Evolutionary conservation across 192 early-diverging fungal genomes (phyloP), one percentile per base, ranked within the genome.

Genomic region (Coemansia sp.): DNA sequence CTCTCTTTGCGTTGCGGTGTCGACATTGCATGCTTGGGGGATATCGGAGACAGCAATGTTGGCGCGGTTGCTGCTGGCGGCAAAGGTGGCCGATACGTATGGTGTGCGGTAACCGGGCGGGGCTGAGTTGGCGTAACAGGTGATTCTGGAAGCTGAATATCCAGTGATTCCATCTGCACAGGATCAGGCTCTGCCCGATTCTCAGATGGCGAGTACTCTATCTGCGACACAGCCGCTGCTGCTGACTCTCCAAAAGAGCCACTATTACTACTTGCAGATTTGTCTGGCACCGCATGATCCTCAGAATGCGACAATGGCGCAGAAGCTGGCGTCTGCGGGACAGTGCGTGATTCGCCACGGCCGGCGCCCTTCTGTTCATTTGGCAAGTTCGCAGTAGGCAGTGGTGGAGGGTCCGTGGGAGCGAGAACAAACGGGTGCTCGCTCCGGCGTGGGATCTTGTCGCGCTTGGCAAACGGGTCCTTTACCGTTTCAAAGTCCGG

Each of bases 401-500:
- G 9, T 3, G 46, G 46, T 1, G 46, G 46, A 15, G 23, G 13
- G 14, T 48, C n/a, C 11, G 23, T 49, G 26, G 48, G 30, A 20
- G 26, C 47, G 12, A 56, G 39, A 36, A 42, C 23, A 56, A 63
- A 55, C 19, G 44, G 71, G 14, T 50, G 46, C 53, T 61, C 50
- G 55, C 66, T 68, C 50, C 59, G 60, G 51, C 44, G 56, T 37
- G 73, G 78, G 31, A 80, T 80, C 61, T 74, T 74, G 57, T 80
- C 78, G 52, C 72, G 62, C 61, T 80, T 80, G 11, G 66, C 68
- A 68, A 80, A 80, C 47, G 78, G 78, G 40, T 80, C 72, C 14
- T 48, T 57, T 28, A 80, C 67, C 15, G 37, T 65, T 35, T 74
- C 72, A 63, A 80, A 80, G 47, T 74, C 78, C 15, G 70, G 68